Conservation (phyloP, 2,329 filamentous ascomycete genomes). For the Aspergillus fischeri region DNA sequence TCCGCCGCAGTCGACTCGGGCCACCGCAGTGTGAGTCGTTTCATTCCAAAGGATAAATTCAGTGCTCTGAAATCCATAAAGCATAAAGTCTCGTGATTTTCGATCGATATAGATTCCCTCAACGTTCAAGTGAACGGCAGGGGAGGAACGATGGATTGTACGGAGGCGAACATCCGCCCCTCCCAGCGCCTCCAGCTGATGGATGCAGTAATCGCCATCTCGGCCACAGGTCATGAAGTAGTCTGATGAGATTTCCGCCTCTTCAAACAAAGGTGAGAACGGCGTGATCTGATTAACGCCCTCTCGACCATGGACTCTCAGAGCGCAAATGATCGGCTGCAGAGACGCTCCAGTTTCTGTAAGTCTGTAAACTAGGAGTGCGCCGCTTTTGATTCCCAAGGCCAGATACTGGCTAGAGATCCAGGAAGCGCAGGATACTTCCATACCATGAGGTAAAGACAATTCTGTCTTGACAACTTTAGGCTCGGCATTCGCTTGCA, state of each 20-base stretch:
- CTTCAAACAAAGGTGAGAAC: constrained; percentile 13
- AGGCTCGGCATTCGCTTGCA: constrained; percentile 9
- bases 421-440: constrained; percentile 49
- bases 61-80: constrained; percentile 78
- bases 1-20: constrained; percentile 76
- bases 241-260: constrained; percentile 15
- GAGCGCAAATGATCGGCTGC: constrained; percentile 20
- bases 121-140: constrained; percentile 71
- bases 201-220: constrained; percentile 72
- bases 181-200: constrained; percentile 29
- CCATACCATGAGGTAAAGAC: constrained; percentile 42
- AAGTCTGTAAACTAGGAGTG: constrained; percentile 47
- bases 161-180: constrained; percentile 32
- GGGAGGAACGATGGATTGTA: constrained; percentile 63
- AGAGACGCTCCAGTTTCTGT: constrained; percentile 11
- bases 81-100: constrained; percentile 54
- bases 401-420: constrained; percentile 36
- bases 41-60: constrained; percentile 81
- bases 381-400: constrained; percentile 55
- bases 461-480: constrained; percentile 39
- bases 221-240: constrained; percentile 67
- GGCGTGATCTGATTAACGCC: constrained; percentile 63
- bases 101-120: constrained; percentile 64
- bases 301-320: constrained; percentile 50
- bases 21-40: constrained; percentile 63